phyloP scores from a whole-genome alignment of 495 filamentous ascomycete species.

The Neurospora sp. region DNA sequence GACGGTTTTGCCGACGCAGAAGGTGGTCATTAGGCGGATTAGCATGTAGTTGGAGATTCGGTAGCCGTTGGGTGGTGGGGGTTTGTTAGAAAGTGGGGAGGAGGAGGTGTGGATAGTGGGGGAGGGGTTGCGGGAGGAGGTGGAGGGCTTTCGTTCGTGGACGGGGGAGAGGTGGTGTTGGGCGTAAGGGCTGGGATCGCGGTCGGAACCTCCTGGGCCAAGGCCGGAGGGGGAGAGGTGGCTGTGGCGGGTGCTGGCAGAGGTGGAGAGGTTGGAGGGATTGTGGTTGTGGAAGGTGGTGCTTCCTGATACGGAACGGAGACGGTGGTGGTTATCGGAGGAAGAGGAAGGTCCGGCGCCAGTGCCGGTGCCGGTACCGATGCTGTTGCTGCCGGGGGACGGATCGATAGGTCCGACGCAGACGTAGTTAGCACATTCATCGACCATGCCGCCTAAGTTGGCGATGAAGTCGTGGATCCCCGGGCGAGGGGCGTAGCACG shows the following conservation, averaged over 20 bases:
- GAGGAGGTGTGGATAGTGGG: not conserved
- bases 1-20: conserved; percentile 68
- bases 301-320: not conserved
- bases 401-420: conserved; percentile 23
- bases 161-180: not conserved
- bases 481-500: conserved; percentile 75
- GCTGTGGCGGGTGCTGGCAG: not conserved
- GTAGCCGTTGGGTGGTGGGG: conserved; percentile 10
- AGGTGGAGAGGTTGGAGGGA: not conserved
- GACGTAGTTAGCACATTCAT: conserved; percentile 80
- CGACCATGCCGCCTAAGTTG: conserved; percentile 57
- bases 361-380: not conserved
- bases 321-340: not conserved
- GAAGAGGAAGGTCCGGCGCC: not conserved
- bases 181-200: not conserved
- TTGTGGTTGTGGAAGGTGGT: not conserved
- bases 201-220: not conserved
- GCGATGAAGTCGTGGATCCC: conserved; percentile 65
- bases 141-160: not conserved
- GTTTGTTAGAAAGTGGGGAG: not conserved
- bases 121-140: not conserved
- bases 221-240: not conserved
- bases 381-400: not conserved
- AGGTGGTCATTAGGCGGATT: conserved; percentile 64
- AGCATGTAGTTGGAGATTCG: conserved; percentile 42